Conservation (phyloP, 495 filamentous ascomycete genomes). For the Chaetomium cochliodes region DNA sequence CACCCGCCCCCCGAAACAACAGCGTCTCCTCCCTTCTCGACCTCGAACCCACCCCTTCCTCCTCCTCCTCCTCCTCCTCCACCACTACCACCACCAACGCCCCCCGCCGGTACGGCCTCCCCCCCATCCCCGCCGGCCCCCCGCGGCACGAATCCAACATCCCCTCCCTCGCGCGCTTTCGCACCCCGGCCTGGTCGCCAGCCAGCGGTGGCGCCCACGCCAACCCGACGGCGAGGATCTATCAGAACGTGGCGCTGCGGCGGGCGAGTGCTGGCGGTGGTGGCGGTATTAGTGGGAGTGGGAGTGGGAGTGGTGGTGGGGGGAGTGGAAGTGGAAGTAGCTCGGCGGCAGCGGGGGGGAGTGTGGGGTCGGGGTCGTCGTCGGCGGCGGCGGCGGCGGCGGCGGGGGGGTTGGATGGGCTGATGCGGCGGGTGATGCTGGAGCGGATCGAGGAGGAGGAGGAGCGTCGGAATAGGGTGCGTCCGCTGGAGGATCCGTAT, state of each 20-base stretch:
- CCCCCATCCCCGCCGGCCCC: slow-evolving; percentile 40
- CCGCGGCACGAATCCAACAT: slow-evolving; percentile 23
- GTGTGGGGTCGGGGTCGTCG: background rate
- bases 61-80: slow-evolving; percentile 8
- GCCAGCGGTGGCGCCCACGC: slow-evolving; percentile 25
- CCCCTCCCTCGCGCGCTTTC: slow-evolving; percentile 42
- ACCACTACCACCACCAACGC: background rate
- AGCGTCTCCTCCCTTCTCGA: slow-evolving; percentile 25
- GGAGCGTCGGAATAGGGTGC: slow-evolving; percentile 27
- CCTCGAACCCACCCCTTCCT: slow-evolving; percentile 8
- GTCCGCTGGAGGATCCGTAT: slow-evolving; percentile 54
- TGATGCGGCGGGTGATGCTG: slow-evolving; percentile 30
- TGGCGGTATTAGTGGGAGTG: slow-evolving; percentile 11
- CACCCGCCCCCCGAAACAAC: slow-evolving; percentile 1
- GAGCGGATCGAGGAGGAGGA: slow-evolving; percentile 41
- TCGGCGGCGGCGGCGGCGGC: too few relatives aligned
- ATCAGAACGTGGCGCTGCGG: slow-evolving; percentile 50
- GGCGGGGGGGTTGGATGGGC: slow-evolving; percentile 21
- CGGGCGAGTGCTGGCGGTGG: slow-evolving; percentile 37
- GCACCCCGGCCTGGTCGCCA: slow-evolving; percentile 44
- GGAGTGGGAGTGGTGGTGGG: background rate
- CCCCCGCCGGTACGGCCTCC: slow-evolving; percentile 31
- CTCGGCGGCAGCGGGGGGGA: too few relatives aligned
- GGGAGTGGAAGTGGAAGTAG: too few relatives aligned
- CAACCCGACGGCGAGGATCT: slow-evolving; percentile 50